These are phyloP conservation scores for Alisma plantagoaquatica DNA, from an alignment of 106 monocot genomes.

Conservation along the genomic window DNA sequence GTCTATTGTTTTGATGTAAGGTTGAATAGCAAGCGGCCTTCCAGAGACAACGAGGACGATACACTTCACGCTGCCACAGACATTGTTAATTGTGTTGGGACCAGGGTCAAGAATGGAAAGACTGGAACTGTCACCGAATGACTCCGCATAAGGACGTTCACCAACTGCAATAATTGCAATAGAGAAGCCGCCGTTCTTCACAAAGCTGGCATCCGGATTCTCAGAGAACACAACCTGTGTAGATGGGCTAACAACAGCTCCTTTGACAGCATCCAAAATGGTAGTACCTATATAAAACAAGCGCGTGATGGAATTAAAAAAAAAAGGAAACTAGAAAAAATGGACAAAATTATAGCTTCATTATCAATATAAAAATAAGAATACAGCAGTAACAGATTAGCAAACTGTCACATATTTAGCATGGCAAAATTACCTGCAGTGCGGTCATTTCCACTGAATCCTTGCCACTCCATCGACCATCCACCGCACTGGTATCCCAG, in stretches of 20 bases:
- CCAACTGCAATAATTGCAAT: constrained; percentile 67
- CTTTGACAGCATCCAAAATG: constrained; percentile 41
- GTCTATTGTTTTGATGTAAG: constrained; percentile 34
- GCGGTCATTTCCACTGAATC: constrained; percentile 32
- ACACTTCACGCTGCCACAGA: constrained; percentile 44
- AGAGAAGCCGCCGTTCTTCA: constrained; percentile 31
- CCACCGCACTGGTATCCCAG: constrained; percentile 78
- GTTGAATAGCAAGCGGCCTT: constrained; percentile 45
- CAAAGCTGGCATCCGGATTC: constrained; percentile 31
- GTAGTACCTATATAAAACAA: constrained; percentile 36
- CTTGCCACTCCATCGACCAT: constrained; percentile 64
- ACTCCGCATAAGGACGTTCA: constrained; percentile 58
- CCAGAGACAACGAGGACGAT: constrained; percentile 53
- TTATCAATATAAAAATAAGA: too few species aligned
- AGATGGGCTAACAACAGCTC: constrained; percentile 29
- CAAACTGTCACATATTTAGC: too few species aligned
- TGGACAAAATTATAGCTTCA: too few species aligned
- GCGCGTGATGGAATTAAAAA: background rate
- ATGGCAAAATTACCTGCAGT: constrained; percentile 30
- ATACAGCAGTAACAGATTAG: too few species aligned
- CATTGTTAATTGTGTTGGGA: constrained; percentile 33
- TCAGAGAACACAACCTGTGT: constrained; percentile 46
- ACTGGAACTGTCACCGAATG: constrained; percentile 38
- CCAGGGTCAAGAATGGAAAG: constrained; percentile 54
- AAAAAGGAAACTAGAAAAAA: constrained; percentile 3